Evolutionary conservation across 2,329 filamentous ascomycete species (phyloP).

Genomic region (Botryosphaeria agaves): DNA sequence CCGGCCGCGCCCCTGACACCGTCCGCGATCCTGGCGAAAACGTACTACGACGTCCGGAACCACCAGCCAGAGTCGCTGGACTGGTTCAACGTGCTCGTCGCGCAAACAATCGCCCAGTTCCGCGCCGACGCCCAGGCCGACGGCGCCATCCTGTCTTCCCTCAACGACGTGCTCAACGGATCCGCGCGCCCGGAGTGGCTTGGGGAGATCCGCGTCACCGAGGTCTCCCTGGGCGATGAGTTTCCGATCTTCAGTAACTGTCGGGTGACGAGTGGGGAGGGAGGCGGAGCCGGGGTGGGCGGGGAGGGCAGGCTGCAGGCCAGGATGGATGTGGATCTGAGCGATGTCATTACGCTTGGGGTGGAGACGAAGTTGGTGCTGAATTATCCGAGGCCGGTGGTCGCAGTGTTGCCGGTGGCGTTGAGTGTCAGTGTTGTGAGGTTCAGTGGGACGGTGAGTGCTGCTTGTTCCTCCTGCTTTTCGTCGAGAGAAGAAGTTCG

Average conservation of each 20-base stretch:
- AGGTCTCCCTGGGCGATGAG: slow-evolving; percentile 86
- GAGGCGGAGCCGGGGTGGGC: slow-evolving; percentile 28
- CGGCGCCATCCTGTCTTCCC: slow-evolving; percentile 69
- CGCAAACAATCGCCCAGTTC: slow-evolving; percentile 92
- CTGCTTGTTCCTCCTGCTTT: background rate
- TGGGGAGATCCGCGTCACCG: slow-evolving; percentile 83
- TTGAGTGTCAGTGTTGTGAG: slow-evolving; percentile 80
- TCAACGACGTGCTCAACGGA: slow-evolving; percentile 70
- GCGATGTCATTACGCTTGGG: slow-evolving; percentile 87
- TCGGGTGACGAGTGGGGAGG: slow-evolving; percentile 60
- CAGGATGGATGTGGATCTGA: slow-evolving; percentile 90
- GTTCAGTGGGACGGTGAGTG: slow-evolving; percentile 65
- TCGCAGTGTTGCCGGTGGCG: slow-evolving; percentile 81
- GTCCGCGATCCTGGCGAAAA: slow-evolving; percentile 87
- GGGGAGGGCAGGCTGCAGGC: slow-evolving; percentile 72
- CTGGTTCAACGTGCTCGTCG: slow-evolving; percentile 97
- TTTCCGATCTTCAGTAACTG: slow-evolving; percentile 99
- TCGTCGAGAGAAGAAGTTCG: background rate
- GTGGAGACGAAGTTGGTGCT: slow-evolving; percentile 86
- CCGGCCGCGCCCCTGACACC: slow-evolving; percentile 73
- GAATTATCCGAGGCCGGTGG: slow-evolving; percentile 83
- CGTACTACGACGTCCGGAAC: slow-evolving; percentile 89
- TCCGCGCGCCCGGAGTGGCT: slow-evolving; percentile 69
- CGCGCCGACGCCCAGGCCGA: slow-evolving; percentile 83
- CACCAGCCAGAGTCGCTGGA: slow-evolving; percentile 94